Evolutionary conservation across 208 protist species (phyloP).

Genomic region (Leishmania lainsoni): DNA sequence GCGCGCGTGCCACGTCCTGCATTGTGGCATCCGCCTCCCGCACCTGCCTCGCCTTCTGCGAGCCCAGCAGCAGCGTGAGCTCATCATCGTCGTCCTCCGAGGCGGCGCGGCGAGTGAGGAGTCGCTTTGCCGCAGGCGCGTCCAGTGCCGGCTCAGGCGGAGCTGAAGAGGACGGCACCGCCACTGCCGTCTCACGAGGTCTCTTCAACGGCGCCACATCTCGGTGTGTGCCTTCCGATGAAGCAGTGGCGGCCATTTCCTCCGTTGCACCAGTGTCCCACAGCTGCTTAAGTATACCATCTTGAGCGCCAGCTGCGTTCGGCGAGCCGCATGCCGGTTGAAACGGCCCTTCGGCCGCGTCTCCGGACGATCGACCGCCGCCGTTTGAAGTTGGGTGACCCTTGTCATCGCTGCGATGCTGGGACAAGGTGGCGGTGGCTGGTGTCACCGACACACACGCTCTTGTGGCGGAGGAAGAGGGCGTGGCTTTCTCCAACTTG

Average conservation of each 20-base stretch:
- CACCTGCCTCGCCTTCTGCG: slow-evolving; percentile 47
- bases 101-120: slow-evolving; percentile 13
- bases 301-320: not conserved
- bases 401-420: not conserved
- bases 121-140: slow-evolving; percentile 8
- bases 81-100: slow-evolving; percentile 64
- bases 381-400: not conserved
- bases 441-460: slow-evolving; percentile 2
- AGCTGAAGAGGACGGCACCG: not conserved
- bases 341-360: slow-evolving; percentile 3
- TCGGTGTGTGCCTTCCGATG: not conserved
- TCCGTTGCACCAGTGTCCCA: not conserved
- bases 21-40: slow-evolving; percentile 34
- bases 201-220: not conserved
- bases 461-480: not conserved
- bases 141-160: not conserved
- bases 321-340: slow-evolving; percentile 1
- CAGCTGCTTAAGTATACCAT: not conserved
- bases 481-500: not conserved
- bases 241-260: not conserved
- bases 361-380: not conserved
- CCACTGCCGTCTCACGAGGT: not conserved
- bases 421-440: not conserved
- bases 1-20: not conserved
- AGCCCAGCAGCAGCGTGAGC: slow-evolving; percentile 72